A percentile compares a stretch with the other conserved stretches of the same genome.
Evolutionary conservation across 345 rosid species (phyloP).

Genomic region (Brassica juncea): DNA sequence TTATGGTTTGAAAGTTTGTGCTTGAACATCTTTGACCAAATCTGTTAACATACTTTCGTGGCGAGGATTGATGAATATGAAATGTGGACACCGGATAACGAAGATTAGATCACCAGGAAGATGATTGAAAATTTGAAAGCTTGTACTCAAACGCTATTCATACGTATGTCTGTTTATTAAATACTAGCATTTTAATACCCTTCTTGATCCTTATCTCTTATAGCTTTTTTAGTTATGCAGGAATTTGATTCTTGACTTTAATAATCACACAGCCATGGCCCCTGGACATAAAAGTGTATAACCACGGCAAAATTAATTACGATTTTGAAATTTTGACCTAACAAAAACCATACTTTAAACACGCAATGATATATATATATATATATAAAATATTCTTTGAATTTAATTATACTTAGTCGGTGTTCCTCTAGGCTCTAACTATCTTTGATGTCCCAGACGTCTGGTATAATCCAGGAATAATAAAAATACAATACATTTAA

Average conservation of each 20-base stretch:
- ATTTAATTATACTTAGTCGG: neutral
- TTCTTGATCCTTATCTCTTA: neutral
- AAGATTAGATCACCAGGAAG: neutral
- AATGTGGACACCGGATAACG: neutral
- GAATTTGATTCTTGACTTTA: neutral
- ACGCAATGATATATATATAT: neutral
- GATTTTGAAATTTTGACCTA: neutral
- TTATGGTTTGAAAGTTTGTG: neutral
- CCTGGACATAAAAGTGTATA: neutral
- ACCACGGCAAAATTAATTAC: neutral
- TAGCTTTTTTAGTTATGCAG: neutral
- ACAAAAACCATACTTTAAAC: neutral
- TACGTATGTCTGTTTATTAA: neutral
- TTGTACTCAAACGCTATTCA: neutral
- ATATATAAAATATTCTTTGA: neutral
- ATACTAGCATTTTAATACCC: neutral
- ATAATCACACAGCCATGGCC: slow-evolving; percentile 5
- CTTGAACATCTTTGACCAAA: neutral
- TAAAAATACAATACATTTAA: too few species aligned
- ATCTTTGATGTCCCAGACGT: too few species aligned
- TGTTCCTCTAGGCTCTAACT: neutral
- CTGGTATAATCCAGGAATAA: neutral
- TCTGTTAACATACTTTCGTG: neutral
- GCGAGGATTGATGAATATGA: neutral
- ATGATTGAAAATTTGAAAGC: neutral